Evolutionary conservation across 2,329 filamentous ascomycete genomes (phyloP).

Genomic region (Penicillium sp.): DNA sequence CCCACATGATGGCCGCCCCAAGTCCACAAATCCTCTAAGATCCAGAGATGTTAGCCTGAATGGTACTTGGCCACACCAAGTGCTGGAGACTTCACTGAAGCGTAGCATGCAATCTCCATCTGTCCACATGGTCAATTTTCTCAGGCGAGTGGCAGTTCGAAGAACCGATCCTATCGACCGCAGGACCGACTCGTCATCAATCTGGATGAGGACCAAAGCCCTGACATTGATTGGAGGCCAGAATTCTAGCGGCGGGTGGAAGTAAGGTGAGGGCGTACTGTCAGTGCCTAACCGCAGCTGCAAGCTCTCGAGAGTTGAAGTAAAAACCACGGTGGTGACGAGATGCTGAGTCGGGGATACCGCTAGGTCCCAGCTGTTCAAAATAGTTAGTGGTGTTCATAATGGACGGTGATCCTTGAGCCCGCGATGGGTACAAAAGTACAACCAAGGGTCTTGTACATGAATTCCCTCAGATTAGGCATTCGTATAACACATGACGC

Average conservation of each 20-base stretch:
- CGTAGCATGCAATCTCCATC: neutral
- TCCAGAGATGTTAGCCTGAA: constrained; percentile 1
- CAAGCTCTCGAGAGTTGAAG: neutral
- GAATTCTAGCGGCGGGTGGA: neutral
- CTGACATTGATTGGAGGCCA: neutral
- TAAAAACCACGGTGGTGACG: neutral
- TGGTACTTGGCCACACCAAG: neutral
- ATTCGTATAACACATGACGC: neutral
- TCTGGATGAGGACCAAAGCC: neutral
- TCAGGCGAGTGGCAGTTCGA: constrained; percentile 1
- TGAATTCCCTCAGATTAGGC: neutral
- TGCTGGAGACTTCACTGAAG: neutral
- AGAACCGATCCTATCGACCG: neutral
- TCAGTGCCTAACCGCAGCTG: neutral
- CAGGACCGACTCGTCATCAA: neutral
- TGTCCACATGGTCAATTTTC: neutral
- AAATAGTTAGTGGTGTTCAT: neutral
- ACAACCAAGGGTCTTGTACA: neutral
- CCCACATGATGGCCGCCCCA: too few species aligned
- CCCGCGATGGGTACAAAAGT: too few species aligned
- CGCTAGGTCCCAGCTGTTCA: constrained; percentile 1
- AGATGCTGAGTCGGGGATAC: neutral
- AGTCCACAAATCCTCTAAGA: neutral
- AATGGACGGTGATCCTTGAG: neutral
- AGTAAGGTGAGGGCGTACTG: constrained; percentile 1